Percentiles rank a stretch among this genome's conserved stretches.
phyloP scores from a whole-genome alignment of 306 rosid genomes.

The Oemleria cerasiformis region DNA sequence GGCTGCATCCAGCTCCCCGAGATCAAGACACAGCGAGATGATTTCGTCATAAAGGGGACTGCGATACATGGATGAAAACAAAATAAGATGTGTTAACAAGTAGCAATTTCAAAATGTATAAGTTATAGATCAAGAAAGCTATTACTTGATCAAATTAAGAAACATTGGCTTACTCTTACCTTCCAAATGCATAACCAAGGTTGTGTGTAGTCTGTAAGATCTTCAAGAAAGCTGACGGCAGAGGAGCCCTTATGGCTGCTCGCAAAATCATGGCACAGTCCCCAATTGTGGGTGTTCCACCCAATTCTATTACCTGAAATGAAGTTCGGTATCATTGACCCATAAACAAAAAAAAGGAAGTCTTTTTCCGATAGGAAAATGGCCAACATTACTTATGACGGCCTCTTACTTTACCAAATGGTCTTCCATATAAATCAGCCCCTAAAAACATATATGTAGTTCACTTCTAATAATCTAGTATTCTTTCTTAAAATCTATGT shows the following conservation, averaged over 20 bases:
- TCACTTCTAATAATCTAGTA: not conserved
- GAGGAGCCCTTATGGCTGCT: constrained; percentile 79
- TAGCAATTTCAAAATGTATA: not conserved
- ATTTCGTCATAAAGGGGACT: constrained; percentile 84
- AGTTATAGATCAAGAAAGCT: not conserved
- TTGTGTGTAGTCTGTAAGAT: constrained; percentile 80
- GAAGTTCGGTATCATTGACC: constrained; percentile 24
- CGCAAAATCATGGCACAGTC: constrained; percentile 91
- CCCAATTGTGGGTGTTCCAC: constrained; percentile 87
- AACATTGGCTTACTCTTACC: constrained; percentile 44
- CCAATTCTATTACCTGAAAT: constrained; percentile 79
- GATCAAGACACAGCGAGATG: constrained; percentile 69
- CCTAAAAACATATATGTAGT: not conserved
- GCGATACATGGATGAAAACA: constrained; percentile 27
- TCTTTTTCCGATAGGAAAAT: constrained; percentile 10
- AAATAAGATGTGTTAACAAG: constrained; percentile 11
- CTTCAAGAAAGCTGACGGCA: constrained; percentile 82
- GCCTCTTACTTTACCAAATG: no score
- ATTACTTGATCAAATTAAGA: constrained; percentile 8
- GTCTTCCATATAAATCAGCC: not conserved
- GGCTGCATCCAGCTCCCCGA: constrained; percentile 93
- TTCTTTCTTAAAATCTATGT: not conserved
- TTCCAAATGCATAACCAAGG: constrained; percentile 86
- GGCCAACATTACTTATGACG: no score
- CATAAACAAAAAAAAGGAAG: no score